These are phyloP conservation scores for Leishmania guyanensis DNA, from an alignment of 208 protist species.

Conservation along the genomic window DNA sequence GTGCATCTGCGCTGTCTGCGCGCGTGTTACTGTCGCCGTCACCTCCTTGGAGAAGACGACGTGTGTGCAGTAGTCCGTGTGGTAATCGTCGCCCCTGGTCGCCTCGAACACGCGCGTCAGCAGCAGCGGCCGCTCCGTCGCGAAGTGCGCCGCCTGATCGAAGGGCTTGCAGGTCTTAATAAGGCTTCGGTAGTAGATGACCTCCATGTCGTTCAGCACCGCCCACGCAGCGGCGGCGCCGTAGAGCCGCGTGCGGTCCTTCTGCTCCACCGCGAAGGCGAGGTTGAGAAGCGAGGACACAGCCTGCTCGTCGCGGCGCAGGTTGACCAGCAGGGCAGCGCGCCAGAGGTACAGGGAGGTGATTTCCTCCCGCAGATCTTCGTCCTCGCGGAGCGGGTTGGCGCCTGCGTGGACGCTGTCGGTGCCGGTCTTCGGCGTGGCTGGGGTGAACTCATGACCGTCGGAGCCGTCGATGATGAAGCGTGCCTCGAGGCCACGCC, in stretches of 20 bases:
- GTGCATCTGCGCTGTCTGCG: slow-evolving; percentile 63
- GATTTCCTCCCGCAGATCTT: slow-evolving; percentile 57
- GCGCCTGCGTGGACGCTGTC: slow-evolving; percentile 41
- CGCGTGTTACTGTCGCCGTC: slow-evolving; percentile 69
- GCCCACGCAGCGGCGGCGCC: slow-evolving; percentile 73
- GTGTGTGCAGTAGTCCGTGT: slow-evolving; percentile 66
- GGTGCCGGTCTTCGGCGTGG: slow-evolving; percentile 34
- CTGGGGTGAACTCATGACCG: slow-evolving; percentile 37
- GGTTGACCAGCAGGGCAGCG: slow-evolving; percentile 78
- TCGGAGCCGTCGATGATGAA: slow-evolving; percentile 31
- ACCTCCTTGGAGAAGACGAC: slow-evolving; percentile 82
- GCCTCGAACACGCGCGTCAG: slow-evolving; percentile 69
- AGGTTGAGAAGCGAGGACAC: slow-evolving; percentile 77
- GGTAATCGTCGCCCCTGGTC: slow-evolving; percentile 46
- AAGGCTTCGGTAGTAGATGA: slow-evolving; percentile 76
- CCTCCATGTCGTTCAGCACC: slow-evolving; percentile 81
- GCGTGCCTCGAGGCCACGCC: slow-evolving; percentile 32
- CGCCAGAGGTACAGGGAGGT: slow-evolving; percentile 75
- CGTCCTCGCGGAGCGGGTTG: slow-evolving; percentile 57
- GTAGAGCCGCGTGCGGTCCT: slow-evolving; percentile 51
- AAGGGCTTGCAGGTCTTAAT: slow-evolving; percentile 64
- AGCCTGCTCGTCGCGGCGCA: slow-evolving; percentile 64
- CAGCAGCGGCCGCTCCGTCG: slow-evolving; percentile 59
- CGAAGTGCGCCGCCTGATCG: slow-evolving; percentile 42
- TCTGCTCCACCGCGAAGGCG: slow-evolving; percentile 39